Conservation (phyloP, 306 rosid genomes). For the Lathyrus aphaca region DNA sequence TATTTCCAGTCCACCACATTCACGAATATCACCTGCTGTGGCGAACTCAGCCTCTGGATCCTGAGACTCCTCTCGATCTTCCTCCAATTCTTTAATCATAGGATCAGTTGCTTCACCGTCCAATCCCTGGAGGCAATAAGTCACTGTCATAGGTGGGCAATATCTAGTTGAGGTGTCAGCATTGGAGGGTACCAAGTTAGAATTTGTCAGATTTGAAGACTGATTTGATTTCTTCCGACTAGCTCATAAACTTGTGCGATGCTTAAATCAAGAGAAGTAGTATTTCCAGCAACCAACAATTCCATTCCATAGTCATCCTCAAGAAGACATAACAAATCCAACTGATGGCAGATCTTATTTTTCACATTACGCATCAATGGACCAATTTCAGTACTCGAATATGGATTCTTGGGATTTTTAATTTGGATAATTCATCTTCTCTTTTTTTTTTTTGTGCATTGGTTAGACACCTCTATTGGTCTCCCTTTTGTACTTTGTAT, state of each 20-base stretch:
- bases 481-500: too few relatives aligned
- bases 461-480: too few relatives aligned
- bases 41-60: slow-evolving; percentile 99
- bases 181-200: too few relatives aligned
- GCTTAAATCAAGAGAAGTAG: slow-evolving; percentile 95
- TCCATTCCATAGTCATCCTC: slow-evolving; percentile 99
- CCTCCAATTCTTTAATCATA: slow-evolving; percentile 98
- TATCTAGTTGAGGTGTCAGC: too few relatives aligned
- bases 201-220: too few relatives aligned
- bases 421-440: too few relatives aligned
- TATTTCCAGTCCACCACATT: slow-evolving; percentile 89
- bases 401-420: slow-evolving; percentile 98
- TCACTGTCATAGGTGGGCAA: too few relatives aligned
- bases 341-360: slow-evolving; percentile 95
- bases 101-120: slow-evolving; percentile 99
- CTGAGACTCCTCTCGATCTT: slow-evolving; percentile 95
- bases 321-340: slow-evolving; percentile 82
- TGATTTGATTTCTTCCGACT: slow-evolving; percentile 99
- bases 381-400: too few relatives aligned
- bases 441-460: too few relatives aligned
- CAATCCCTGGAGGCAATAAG: slow-evolving; percentile 92
- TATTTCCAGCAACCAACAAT: slow-evolving; percentile 98
- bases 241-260: slow-evolving; percentile 90
- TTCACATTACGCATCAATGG: slow-evolving; percentile 98
- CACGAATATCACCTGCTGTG: slow-evolving; percentile 95